phyloP scores from a whole-genome alignment of 1,284 basidiomycete species.

The Cryptococcus jaspeensis region DNA sequence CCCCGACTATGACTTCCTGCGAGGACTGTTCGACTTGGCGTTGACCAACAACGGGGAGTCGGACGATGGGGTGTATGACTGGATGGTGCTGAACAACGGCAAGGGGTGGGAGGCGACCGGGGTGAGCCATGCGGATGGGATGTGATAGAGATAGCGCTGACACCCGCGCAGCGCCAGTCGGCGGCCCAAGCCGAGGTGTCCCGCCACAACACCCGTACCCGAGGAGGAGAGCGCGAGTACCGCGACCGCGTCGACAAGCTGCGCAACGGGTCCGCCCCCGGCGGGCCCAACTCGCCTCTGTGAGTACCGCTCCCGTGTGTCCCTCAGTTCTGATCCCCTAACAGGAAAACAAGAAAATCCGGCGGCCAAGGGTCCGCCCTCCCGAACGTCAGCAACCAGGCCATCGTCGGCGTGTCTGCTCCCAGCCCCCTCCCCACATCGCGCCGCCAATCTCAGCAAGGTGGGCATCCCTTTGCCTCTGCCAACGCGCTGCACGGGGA shows the following conservation, averaged over 20 bases:
- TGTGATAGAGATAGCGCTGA: conserved; percentile 10
- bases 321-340: neutral
- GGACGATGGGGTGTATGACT: conserved; percentile 87
- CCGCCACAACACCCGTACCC: conserved; percentile 39
- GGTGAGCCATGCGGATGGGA: conserved; percentile 54
- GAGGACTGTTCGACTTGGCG: conserved; percentile 87
- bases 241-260: conserved; percentile 53
- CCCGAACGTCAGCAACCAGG: conserved; percentile 50
- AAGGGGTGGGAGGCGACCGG: conserved; percentile 90
- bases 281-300: conserved; percentile 39
- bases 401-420: conserved; percentile 49
- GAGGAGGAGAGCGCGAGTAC: conserved; percentile 32
- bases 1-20: conserved; percentile 92
- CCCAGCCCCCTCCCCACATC: conserved; percentile 44
- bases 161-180: conserved; percentile 9
- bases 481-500: conserved; percentile 23
- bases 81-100: conserved; percentile 84
- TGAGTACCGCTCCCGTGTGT: conserved; percentile 16
- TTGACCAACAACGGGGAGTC: conserved; percentile 82
- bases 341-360: conserved; percentile 43
- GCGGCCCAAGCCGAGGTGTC: conserved; percentile 30
- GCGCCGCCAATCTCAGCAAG: conserved; percentile 45
- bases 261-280: conserved; percentile 44
- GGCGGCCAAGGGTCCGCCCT: conserved; percentile 31
- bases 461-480: conserved; percentile 49